A percentile compares a stretch with the other conserved stretches of the same genome.
Conservation (phyloP, 371 early-diverging fungal genomes). For the Haplosporangium sp. region DNA sequence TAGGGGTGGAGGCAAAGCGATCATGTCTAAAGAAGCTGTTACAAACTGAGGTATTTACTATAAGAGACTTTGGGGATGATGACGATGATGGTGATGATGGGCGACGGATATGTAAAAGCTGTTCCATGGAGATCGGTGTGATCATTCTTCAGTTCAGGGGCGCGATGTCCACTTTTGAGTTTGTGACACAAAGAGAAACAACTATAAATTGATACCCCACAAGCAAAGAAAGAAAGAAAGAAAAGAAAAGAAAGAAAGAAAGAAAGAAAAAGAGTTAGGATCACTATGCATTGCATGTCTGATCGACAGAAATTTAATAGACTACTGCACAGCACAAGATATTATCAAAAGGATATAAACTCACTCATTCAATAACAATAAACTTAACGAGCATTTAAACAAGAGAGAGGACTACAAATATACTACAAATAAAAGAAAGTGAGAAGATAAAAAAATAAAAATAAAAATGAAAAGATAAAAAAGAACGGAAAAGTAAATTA, state of each 20-base stretch:
- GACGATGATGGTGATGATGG: background rate
- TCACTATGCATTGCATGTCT: background rate
- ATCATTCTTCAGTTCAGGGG: constrained; percentile 15
- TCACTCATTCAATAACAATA: background rate
- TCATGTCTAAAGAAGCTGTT: background rate
- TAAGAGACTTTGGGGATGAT: constrained; percentile 2
- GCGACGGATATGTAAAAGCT: constrained; percentile 3
- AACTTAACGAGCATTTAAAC: no score
- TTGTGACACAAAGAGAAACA: background rate
- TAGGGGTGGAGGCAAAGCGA: background rate
- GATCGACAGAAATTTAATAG: no score
- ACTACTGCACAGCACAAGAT: no score
- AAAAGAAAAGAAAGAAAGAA: background rate
- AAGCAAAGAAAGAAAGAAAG: background rate
- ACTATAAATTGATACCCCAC: background rate
- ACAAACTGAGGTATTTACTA: background rate
- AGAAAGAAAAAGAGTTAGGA: background rate
- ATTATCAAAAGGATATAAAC: no score
- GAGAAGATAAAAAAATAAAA: background rate
- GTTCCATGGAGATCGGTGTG: constrained; percentile 12
- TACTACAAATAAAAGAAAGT: background rate
- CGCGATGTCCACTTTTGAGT: background rate
- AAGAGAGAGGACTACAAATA: background rate
- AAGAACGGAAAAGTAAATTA: background rate
- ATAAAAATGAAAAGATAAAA: background rate